A percentile compares a stretch with the other conserved stretches of the same genome.
Evolutionary conservation across 768 basidiomycete genomes (phyloP).

Genomic region (Cantharellus cinnabarinus): DNA sequence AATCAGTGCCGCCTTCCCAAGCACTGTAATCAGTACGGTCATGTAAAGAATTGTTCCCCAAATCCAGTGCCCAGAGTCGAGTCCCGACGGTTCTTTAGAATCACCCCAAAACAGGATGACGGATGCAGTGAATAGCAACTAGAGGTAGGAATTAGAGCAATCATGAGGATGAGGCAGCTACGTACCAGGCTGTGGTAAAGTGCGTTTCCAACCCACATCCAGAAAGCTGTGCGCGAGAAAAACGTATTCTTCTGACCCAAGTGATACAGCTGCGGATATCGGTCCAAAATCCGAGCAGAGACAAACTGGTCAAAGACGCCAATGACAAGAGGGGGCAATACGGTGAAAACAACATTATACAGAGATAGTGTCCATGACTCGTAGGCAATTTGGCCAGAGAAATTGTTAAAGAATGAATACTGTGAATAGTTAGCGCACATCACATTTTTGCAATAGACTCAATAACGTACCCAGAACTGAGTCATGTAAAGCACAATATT

Average conservation of each 20-base stretch:
- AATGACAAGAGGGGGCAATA: constrained; percentile 90
- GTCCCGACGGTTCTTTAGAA: constrained; percentile 56
- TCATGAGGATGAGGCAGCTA: neutral
- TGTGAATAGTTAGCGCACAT: constrained; percentile 15
- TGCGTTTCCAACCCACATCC: constrained; percentile 81
- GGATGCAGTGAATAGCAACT: constrained; percentile 80
- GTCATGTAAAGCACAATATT: constrained; percentile 98
- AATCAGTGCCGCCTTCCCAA: constrained; percentile 91
- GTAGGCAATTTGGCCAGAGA: constrained; percentile 95
- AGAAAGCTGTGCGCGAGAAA: constrained; percentile 78
- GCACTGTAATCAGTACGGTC: constrained; percentile 77
- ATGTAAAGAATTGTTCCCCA: constrained; percentile 98
- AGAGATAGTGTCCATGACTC: constrained; percentile 97
- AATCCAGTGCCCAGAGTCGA: constrained; percentile 89
- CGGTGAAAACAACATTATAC: constrained; percentile 91
- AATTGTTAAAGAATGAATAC: constrained; percentile 99
- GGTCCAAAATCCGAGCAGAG: constrained; percentile 84
- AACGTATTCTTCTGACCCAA: constrained; percentile 90
- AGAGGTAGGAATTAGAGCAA: neutral
- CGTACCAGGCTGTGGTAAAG: constrained; percentile 75
- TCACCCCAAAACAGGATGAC: constrained; percentile 87
- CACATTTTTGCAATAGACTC: neutral
- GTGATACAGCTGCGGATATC: constrained; percentile 90
- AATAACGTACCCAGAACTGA: constrained; percentile 70
- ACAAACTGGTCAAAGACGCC: constrained; percentile 98